Evolutionary conservation across 345 rosid species (phyloP), one percentile per base, ranked within the genome.

Genomic region (Mallotus nudiflorus): DNA sequence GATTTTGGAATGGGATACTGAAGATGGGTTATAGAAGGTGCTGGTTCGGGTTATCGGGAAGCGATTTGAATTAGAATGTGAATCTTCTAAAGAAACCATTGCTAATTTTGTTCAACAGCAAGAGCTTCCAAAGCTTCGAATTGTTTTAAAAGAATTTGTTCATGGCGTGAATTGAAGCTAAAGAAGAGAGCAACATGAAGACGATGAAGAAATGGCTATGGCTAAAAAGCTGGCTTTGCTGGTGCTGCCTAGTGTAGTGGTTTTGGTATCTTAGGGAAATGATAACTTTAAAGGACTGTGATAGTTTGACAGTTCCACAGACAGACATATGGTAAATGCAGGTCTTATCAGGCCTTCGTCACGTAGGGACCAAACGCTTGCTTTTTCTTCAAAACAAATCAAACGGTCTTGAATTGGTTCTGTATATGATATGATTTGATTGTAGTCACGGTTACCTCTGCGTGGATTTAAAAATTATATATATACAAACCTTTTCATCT

Each of bases 61-160:
- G 9, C 96, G 90, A 67, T 62, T 76, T 12, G 98, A 85, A 70
- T 65, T 73, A 44, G 72, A 59, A 25, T 67, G 87, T 12, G 97
- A 82, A 66, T 89, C 95, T 67, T 88, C 85, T 1, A 94, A 67
- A 0, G 92, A 91, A 62, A 94, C 96, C 97, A 94, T 86, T 72
- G 42, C 42, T 39, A 4, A n/a, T n/a, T n/a, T n/a, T n/a, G n/a
- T n/a, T n/a, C n/a, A n/a, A n/a, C n/a, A n/a, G n/a, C n/a, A n/a
- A n/a, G n/a, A n/a, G n/a, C n/a, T n/a, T n/a, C n/a, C n/a, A n/a
- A n/a, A n/a, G n/a, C n/a, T n/a, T n/a, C n/a, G n/a, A n/a, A n/a
- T n/a, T n/a, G n/a, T n/a, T n/a, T n/a, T n/a, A n/a, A n/a, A n/a
- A n/a, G n/a, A n/a, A n/a, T n/a, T n/a, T n/a, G n/a, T n/a, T 33